Conservation (phyloP, 139 green algal genomes). For the Bryopsis sp. region DNA sequence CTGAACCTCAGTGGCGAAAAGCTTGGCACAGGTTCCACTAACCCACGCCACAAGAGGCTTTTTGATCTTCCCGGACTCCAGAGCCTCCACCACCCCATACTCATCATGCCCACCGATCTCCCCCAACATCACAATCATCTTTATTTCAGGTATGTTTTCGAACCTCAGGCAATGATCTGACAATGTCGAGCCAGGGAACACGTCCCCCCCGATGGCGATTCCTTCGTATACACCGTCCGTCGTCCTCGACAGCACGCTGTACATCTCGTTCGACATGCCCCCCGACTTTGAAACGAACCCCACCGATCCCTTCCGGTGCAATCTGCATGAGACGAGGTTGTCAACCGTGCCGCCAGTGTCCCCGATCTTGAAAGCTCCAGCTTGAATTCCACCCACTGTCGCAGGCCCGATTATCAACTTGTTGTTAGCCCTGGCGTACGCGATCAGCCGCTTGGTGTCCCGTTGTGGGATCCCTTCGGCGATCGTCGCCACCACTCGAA, state of each 20-base stretch:
- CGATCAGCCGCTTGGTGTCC: constrained; percentile 83
- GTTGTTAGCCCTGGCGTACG: constrained; percentile 63
- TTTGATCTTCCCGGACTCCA: constrained; percentile 60
- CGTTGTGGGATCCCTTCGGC: constrained; percentile 88
- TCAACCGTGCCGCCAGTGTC: constrained; percentile 91
- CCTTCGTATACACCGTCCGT: constrained; percentile 92
- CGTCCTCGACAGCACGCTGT: constrained; percentile 82
- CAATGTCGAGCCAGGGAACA: constrained; percentile 83
- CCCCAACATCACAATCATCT: constrained; percentile 93
- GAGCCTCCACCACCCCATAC: constrained; percentile 78
- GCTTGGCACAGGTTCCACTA: constrained; percentile 82
- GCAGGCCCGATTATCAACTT: constrained; percentile 90
- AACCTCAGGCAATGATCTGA: constrained; percentile 87
- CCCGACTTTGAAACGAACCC: constrained; percentile 90
- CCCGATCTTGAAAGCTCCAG: constrained; percentile 90
- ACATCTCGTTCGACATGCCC: constrained; percentile 95
- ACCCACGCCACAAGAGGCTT: constrained; percentile 90
- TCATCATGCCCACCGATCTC: constrained; percentile 86
- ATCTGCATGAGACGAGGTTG: constrained; percentile 91
- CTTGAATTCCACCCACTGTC: constrained; percentile 86
- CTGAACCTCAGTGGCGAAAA: constrained; percentile 93
- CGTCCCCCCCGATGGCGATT: constrained; percentile 89
- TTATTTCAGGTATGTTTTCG: constrained; percentile 77
- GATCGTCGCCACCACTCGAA: constrained; percentile 83
- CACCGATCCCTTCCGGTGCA: constrained; percentile 75